A percentile compares a stretch with the other conserved stretches of the same genome.
Evolutionary conservation across 2,329 filamentous ascomycete genomes (phyloP).

Genomic region (Endocalyx cinctus): DNA sequence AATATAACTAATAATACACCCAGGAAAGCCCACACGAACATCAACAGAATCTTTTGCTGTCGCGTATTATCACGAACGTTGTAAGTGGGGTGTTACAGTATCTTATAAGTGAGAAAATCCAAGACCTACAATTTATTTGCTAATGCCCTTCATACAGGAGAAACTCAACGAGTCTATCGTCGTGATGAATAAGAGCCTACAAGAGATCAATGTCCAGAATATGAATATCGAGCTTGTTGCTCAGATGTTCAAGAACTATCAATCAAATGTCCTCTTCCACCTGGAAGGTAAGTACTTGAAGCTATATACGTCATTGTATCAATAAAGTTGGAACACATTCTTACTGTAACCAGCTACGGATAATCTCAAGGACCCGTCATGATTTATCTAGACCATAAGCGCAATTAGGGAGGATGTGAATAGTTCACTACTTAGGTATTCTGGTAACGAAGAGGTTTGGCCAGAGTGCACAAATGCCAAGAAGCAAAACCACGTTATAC

Average conservation of each 20-base stretch:
- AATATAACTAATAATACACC: too few relatives aligned
- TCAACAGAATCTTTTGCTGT: constrained; percentile 88
- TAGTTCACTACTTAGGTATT: neutral
- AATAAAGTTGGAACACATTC: neutral
- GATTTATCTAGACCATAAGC: constrained; percentile 16
- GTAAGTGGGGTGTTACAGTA: too few relatives aligned
- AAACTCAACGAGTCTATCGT: constrained; percentile 94
- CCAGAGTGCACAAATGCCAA: too few relatives aligned
- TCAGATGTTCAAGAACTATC: constrained; percentile 99
- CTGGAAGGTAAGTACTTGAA: constrained; percentile 67
- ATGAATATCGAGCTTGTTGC: constrained; percentile 98
- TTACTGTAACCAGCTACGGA: constrained; percentile 61
- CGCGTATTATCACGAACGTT: constrained; percentile 95
- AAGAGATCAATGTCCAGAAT: constrained; percentile 98
- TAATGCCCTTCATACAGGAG: too few relatives aligned
- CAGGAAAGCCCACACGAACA: constrained; percentile 98
- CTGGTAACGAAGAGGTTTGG: too few relatives aligned
- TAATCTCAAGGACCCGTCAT: constrained; percentile 73
- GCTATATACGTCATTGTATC: neutral
- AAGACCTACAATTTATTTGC: too few relatives aligned
- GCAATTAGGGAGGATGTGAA: constrained; percentile 3
- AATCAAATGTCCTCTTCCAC: constrained; percentile 95
- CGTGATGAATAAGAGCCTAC: constrained; percentile 83
- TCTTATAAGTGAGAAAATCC: too few relatives aligned
- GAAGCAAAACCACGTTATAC: too few relatives aligned